These are phyloP conservation scores for Coemansia sp. DNA, from an alignment of 192 early-diverging fungal species.

Conservation along the genomic window DNA sequence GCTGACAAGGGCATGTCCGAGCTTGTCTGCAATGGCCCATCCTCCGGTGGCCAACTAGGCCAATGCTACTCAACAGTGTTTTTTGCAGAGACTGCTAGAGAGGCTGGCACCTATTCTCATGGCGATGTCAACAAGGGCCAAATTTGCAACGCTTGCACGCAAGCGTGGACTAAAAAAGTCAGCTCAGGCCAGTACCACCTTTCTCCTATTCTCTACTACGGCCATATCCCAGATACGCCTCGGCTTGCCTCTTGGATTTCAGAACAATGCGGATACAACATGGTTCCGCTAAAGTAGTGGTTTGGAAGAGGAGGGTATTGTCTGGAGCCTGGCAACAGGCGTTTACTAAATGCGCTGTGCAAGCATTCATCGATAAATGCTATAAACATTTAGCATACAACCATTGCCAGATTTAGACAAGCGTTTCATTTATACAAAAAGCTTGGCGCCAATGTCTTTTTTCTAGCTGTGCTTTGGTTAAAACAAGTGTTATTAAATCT, in stretches of 20 bases:
- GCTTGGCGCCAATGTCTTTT: not conserved
- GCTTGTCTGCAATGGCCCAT: conserved; percentile 32
- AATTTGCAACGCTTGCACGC: conserved; percentile 34
- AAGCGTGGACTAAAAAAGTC: conserved; percentile 31
- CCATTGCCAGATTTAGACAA: not conserved
- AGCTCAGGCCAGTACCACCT: conserved; percentile 18
- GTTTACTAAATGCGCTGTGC: conserved; percentile 5
- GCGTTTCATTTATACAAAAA: not conserved
- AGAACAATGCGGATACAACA: conserved; percentile 37
- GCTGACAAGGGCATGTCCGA: conserved; percentile 18
- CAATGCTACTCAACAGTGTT: conserved; percentile 37
- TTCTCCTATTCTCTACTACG: conserved; percentile 46
- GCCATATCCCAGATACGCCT: conserved; percentile 38
- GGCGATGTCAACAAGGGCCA: conserved; percentile 2
- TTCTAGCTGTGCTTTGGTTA: not conserved
- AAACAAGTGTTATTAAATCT: not conserved
- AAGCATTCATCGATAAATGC: too few relatives aligned
- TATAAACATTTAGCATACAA: too few relatives aligned
- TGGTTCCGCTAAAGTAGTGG: conserved; percentile 18
- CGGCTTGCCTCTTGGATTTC: conserved; percentile 46
- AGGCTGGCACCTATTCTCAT: conserved; percentile 5
- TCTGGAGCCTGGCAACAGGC: too few relatives aligned
- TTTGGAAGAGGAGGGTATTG: too few relatives aligned
- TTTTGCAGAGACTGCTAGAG: conserved; percentile 26
- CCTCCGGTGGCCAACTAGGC: not conserved